These are phyloP conservation scores for Moesziomyces globuligerus DNA, from an alignment of 1,284 basidiomycete genomes.

Conservation along the genomic window DNA sequence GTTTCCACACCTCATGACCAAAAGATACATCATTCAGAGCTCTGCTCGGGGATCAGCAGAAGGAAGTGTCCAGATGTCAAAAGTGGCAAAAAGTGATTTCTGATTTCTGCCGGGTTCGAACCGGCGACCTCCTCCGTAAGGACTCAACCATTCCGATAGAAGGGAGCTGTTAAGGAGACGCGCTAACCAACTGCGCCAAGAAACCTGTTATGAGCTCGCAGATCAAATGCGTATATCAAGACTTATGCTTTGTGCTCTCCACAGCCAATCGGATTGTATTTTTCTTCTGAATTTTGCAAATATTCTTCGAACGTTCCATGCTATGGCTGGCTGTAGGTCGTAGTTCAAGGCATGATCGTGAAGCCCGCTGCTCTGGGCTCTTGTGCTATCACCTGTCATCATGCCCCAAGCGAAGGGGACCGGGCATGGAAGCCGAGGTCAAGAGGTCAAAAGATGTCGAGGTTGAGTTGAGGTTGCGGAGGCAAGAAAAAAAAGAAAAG, in stretches of 20 bases:
- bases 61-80: neutral
- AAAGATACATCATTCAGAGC: too few species aligned
- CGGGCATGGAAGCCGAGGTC: too few species aligned
- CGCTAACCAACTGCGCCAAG: conserved; percentile 57
- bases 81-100: conserved; percentile 39
- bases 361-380: too few species aligned
- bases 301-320: too few species aligned
- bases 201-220: conserved; percentile 13
- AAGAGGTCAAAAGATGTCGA: too few species aligned
- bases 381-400: too few species aligned
- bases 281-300: too few species aligned
- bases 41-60: too few species aligned
- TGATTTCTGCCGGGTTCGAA: conserved; percentile 57
- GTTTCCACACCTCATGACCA: too few species aligned
- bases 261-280: neutral
- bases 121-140: conserved; percentile 54
- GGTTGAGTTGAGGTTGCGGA: neutral
- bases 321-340: too few species aligned
- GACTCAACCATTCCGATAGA: conserved; percentile 33
- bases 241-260: neutral
- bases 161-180: conserved; percentile 52
- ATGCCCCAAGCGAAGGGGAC: too few species aligned
- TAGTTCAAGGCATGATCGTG: too few species aligned
- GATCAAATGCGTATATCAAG: neutral
- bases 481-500: conserved; percentile 5